Evolutionary conservation across 1,139 yeast species (phyloP).

Genomic region (Sugiyamaella xylanicola): DNA sequence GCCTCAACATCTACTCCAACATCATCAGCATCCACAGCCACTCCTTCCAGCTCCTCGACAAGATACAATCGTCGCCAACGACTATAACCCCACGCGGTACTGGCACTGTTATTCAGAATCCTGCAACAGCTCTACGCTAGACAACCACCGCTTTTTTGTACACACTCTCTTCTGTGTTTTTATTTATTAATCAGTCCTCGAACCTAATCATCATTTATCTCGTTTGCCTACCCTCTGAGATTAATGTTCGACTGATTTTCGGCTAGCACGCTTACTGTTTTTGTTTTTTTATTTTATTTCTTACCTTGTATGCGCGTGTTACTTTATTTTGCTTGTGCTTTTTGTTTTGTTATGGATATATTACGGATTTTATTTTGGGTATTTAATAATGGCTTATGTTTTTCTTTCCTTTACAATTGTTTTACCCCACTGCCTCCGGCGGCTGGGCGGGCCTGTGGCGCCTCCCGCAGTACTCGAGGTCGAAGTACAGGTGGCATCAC

Average conservation of each 20-base stretch:
- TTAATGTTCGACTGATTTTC: conserved; percentile 2
- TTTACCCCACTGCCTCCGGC: not conserved
- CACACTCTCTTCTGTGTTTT: conserved; percentile 13
- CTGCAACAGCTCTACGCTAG: too few species aligned
- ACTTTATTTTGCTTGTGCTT: conserved; percentile 10
- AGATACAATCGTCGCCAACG: conserved; percentile 12
- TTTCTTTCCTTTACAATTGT: conserved; percentile 1
- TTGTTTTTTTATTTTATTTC: conserved; percentile 2
- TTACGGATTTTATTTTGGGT: conserved; percentile 13
- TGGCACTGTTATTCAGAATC: not conserved
- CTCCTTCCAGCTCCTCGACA: not conserved
- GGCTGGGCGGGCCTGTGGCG: not conserved
- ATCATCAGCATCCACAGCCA: not conserved
- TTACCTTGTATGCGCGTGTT: conserved; percentile 7
- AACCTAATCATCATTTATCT: not conserved
- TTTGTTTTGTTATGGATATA: conserved; percentile 15
- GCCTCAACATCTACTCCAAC: not conserved
- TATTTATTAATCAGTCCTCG: too few species aligned
- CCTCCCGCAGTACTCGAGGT: too few species aligned
- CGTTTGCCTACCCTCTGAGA: not conserved
- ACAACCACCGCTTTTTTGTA: too few species aligned
- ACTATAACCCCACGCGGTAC: not conserved
- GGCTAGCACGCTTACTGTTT: not conserved
- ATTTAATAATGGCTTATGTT: conserved; percentile 13
- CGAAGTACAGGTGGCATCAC: too few species aligned